Base-by-base conservation (phyloP, 73 alveolate genomes). In the Paramecium octaurelia region DNA sequence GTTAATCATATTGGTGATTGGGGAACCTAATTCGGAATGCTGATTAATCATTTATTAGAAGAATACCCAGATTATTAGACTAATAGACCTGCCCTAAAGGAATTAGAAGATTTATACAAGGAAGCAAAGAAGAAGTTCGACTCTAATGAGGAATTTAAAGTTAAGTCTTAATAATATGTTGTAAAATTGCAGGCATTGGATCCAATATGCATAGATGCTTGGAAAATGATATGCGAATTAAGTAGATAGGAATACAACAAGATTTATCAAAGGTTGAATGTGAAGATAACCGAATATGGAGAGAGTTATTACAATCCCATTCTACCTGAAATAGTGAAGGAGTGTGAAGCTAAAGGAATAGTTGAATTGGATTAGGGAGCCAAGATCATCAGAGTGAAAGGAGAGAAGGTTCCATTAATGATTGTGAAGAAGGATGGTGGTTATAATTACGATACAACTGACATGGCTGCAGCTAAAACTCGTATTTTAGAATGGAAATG, bases 21-120 rank as follows among this genome's bases (percentile, higher is more conserved):
- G 99, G 99, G 99, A 16, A 99, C 99, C 27, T 99, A 99, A 95
- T 99, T 99, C 92, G 99, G 99, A 57, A 99, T 99, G 99, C 96
- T 99, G 64, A 98, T 99, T 29, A 97, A 98, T 48, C 96, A 97
- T 93, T 87, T 99, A 93, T 95, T 95, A 71, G 98, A 94, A 46
- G 94, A 95, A 38, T 97, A 92, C 92, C 99, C 99, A 34, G 97
- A 97, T 93, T 97, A 95, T 93, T 92, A 95, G 59, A 96, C 95
- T n/a, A 94, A 96, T 29, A 96, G 95, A 23, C 98, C 98, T 20
- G 97, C 96, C 42, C 85, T 98, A n/a, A 94, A 96, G 12, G 99
- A 98, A 92, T 95, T 98, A 43, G 97, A 97, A 73, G 98, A 86
- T 38, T 98, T 98, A 93, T 98, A 98, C 94, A 94, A 98, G 94